A percentile compares a stretch with the other conserved stretches of the same genome.
Evolutionary conservation across 768 basidiomycete genomes (phyloP).

Genomic region (Cubamyces sp.): DNA sequence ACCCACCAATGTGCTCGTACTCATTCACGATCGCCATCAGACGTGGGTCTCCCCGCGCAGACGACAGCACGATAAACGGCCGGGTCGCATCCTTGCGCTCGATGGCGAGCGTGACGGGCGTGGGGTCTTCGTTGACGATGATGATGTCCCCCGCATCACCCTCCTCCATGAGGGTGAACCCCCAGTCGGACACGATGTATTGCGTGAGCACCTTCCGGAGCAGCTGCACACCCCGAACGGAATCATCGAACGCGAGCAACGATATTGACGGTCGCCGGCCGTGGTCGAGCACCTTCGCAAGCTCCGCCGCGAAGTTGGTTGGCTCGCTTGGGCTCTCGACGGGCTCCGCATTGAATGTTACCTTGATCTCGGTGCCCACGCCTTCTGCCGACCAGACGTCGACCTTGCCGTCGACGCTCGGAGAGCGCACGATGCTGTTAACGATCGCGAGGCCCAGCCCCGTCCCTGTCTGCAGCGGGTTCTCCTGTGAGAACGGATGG

Average conservation of each 20-base stretch:
- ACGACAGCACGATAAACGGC: conserved; percentile 78
- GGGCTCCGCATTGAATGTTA: conserved; percentile 77
- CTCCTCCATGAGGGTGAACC: conserved; percentile 53
- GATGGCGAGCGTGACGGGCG: conserved; percentile 59
- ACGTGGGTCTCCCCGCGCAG: conserved; percentile 65
- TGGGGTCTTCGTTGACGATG: conserved; percentile 79
- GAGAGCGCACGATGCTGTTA: conserved; percentile 86
- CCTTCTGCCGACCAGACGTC: conserved; percentile 94
- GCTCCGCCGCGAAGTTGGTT: conserved; percentile 28
- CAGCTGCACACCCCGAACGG: conserved; percentile 68
- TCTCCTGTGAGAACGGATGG: conserved; percentile 97
- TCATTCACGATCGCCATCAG: conserved; percentile 67
- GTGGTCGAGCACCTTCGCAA: conserved; percentile 32
- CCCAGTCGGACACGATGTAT: conserved; percentile 82
- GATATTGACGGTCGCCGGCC: conserved; percentile 56
- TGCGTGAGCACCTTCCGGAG: conserved; percentile 61
- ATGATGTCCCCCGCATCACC: conserved; percentile 68
- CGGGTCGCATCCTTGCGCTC: conserved; percentile 57
- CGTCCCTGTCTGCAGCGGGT: conserved; percentile 90
- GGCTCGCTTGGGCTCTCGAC: conserved; percentile 42
- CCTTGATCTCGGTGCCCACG: conserved; percentile 88
- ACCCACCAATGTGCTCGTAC: conserved; percentile 81
- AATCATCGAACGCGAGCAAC: conserved; percentile 70
- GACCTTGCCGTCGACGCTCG: conserved; percentile 86
- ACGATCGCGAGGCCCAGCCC: conserved; percentile 95